Base-by-base conservation (phyloP, 106 monocot species). In the Narthecium ossifragum region DNA sequence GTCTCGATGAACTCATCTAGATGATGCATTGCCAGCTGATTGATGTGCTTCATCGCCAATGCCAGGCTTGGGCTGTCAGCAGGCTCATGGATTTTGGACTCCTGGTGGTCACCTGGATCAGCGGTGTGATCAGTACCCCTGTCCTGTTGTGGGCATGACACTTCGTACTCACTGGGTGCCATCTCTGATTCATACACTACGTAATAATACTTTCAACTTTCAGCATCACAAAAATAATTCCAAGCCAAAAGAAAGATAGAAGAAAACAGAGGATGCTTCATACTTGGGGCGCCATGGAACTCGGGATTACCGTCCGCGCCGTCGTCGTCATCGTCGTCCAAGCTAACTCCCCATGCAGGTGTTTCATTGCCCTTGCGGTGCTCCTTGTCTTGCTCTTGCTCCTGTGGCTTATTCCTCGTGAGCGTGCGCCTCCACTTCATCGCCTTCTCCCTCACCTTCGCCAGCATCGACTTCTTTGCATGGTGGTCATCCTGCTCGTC, bases 121-220 rank as follows among this genome's bases (percentile, higher is more conserved):
- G 24, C 18, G 0, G 66, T 41, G 36, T 15, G n/a, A 4, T 30
- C 31, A 29, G 18, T 13, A 58, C 24, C 49, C 17, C 46, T 32
- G 17, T 30, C 12, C 9, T 31, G 6, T 18, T 33, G 31, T 1
- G 27, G 14, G 25, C 22, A 23, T 14, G 21, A 33, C 24, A 66
- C 69, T 34, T 60, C 65, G 46, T 73, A 66, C 2, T 33, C 23
- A 7, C 54, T 71, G 0, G 70, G 70, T 21, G 67, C 77, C 47
- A 26, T 63, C 55, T 65, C 71, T 3, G 86, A 78, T 59, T 78
- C 69, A 46, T 75, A 77, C 80, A 71, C 85, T 77, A 48, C 9
- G 30, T 8, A 15, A 20, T 1, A 57, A 22, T 46, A 7, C n/a
- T 33, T 33, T 15, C 8, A 15, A 56, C 26, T 2, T 34, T 7